Percentiles rank a stretch among this genome's conserved stretches.
These are phyloP conservation scores for Solanum piurae DNA, from an alignment of 257 asterid species.

Conservation along the genomic window DNA sequence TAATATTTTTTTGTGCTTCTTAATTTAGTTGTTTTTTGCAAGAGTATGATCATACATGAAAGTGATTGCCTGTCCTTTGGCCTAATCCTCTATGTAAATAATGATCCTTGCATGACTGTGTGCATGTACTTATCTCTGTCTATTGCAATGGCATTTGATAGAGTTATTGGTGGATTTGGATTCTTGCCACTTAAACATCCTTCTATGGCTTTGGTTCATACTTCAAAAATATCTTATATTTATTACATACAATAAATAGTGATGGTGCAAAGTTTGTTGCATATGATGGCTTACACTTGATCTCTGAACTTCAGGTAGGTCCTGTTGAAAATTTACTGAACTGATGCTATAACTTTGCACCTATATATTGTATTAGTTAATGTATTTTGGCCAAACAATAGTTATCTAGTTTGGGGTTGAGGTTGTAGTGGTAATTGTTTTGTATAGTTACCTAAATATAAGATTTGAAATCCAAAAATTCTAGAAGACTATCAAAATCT, in stretches of 20 bases:
- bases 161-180: background rate
- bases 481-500: background rate
- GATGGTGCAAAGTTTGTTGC: constrained; percentile 41
- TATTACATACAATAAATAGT: background rate
- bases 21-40: background rate
- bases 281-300: constrained; percentile 96
- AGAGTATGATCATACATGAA: background rate
- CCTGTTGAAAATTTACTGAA: constrained; percentile 39
- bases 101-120: background rate
- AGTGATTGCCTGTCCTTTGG: background rate
- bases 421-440: background rate
- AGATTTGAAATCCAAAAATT: background rate
- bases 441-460: background rate
- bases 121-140: background rate
- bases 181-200: background rate
- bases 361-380: constrained; percentile 5
- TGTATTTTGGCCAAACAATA: background rate
- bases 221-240: background rate
- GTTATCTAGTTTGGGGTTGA: background rate
- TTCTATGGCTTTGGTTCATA: background rate
- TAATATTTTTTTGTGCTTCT: background rate
- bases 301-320: constrained; percentile 94
- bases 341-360: constrained; percentile 68
- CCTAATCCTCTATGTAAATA: background rate
- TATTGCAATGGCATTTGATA: background rate